phyloP scores from a whole-genome alignment of 495 filamentous ascomycete species.

The Penicillium flavigenum region DNA sequence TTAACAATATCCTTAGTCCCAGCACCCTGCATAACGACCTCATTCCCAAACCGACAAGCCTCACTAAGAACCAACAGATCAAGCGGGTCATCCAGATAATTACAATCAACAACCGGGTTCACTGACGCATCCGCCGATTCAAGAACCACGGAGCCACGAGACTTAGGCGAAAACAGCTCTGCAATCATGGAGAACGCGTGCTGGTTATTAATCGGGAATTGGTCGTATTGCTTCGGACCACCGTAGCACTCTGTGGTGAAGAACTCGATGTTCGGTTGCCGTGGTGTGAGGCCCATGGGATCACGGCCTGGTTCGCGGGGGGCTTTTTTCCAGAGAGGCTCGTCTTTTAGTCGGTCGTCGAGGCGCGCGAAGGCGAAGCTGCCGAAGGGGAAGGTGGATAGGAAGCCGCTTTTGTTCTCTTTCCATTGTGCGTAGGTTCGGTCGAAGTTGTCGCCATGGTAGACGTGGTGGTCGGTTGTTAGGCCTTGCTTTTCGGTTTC shows the following conservation, averaged over 20 bases:
- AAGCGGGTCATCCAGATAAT: slow-evolving; percentile 48
- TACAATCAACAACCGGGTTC: slow-evolving; percentile 51
- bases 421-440: slow-evolving; percentile 48
- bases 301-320: slow-evolving; percentile 46
- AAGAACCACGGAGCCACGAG: slow-evolving; percentile 43
- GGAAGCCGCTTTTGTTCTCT: slow-evolving; percentile 49
- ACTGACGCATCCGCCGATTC: slow-evolving; percentile 35
- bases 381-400: slow-evolving; percentile 55
- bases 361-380: slow-evolving; percentile 53
- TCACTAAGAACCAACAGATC: slow-evolving; percentile 51
- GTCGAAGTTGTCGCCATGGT: slow-evolving; percentile 39
- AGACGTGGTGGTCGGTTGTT: slow-evolving; percentile 42
- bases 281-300: slow-evolving; percentile 49
- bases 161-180: slow-evolving; percentile 42
- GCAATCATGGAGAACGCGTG: slow-evolving; percentile 45
- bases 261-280: slow-evolving; percentile 53
- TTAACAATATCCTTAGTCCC: slow-evolving; percentile 57
- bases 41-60: slow-evolving; percentile 52
- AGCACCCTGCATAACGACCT: slow-evolving; percentile 52
- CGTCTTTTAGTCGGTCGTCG: slow-evolving; percentile 46
- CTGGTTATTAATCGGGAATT: slow-evolving; percentile 44
- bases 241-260: slow-evolving; percentile 54
- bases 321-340: slow-evolving; percentile 44
- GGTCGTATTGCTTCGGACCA: slow-evolving; percentile 50
- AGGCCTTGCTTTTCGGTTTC: slow-evolving; percentile 44